Base-by-base conservation (phyloP, 768 basidiomycete genomes). In the Boletus rubescentipes region DNA sequence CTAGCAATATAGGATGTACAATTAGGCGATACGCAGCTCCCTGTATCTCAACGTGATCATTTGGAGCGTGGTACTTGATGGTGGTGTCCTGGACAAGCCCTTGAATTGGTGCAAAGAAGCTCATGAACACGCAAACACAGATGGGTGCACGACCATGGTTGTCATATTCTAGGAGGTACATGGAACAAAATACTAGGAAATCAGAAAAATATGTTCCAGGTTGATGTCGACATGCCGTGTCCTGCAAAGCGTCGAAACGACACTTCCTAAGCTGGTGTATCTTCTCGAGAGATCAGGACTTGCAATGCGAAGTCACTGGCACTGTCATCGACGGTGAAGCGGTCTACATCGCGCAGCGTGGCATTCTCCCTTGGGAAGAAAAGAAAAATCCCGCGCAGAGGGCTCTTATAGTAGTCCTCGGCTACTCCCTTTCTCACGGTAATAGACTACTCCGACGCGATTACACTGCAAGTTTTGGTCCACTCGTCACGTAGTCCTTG, bases 251-350 rank as follows among this genome's bases (percentile, higher is more conserved):
- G 79, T 75, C 72, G 72, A 77, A 68, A 75, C 81, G 78, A 82
- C 82, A 83, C 80, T 83, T 83, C 81, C 81, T 83, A 83, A 63
- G 76, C 81, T 82, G 81, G 72, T 67, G 48, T 44, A 65, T 71
- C 14, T 54, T 83, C 77, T 82, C 64, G 79, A 80, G 79, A 81
- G 77, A 69, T 69, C 75, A 81, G 79, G 72, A 80, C 76, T 76
- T 68, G 64, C 49, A 63, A 61, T 69, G n/a, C 26, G 70, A 62
- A 76, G 75, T 81, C 78, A 78, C 82, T 83, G 81, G 81, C 81
- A 83, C 81, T 83, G 81, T 75, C 75, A 70, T 74, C 82, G 75
- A 81, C 68, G 79, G 82, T 83, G 55, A 71, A 67, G 63, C 20
- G 55, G 53, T 64, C 74, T 69, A 72, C 81, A 75, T 77, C 82